Evolutionary conservation across 805 yeast genomes (phyloP).

Genomic region (Cyberlindnera maclurae): DNA sequence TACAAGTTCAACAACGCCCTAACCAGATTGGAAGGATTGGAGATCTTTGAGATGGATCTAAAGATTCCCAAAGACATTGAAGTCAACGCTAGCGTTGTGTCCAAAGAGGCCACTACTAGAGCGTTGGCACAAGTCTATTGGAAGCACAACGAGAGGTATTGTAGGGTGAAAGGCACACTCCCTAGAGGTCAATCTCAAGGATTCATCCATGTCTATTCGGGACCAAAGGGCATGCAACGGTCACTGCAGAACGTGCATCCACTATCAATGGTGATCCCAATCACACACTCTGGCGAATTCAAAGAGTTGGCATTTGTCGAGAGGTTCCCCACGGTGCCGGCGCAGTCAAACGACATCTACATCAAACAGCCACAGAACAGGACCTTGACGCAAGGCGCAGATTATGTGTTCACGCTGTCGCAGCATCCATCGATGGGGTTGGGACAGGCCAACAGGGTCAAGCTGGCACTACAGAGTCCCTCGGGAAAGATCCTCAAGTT

Average conservation of each 20-base stretch:
- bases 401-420: slow-evolving; percentile 56
- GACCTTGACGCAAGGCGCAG: slow-evolving; percentile 45
- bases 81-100: slow-evolving; percentile 51
- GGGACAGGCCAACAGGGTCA: slow-evolving; percentile 29
- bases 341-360: slow-evolving; percentile 68
- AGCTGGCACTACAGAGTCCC: slow-evolving; percentile 75
- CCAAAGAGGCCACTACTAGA: slow-evolving; percentile 33
- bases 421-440: slow-evolving; percentile 36
- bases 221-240: slow-evolving; percentile 51
- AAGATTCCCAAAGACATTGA: slow-evolving; percentile 68
- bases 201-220: slow-evolving; percentile 67
- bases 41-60: slow-evolving; percentile 72
- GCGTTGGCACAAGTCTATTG: slow-evolving; percentile 77
- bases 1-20: slow-evolving; percentile 71
- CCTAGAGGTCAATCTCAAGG: slow-evolving; percentile 70
- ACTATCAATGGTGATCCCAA: slow-evolving; percentile 64
- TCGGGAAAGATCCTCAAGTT: slow-evolving; percentile 69
- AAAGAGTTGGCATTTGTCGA: slow-evolving; percentile 63
- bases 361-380: slow-evolving; percentile 79
- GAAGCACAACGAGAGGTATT: slow-evolving; percentile 55
- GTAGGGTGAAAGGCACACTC: slow-evolving; percentile 72
- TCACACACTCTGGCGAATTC: slow-evolving; percentile 62
- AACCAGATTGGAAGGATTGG: slow-evolving; percentile 65
- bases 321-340: slow-evolving; percentile 63
- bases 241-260: slow-evolving; percentile 56